Percentiles rank a stretch among this genome's conserved stretches.
These are phyloP conservation scores for Coniochaeta sp. DNA, from an alignment of 2,329 filamentous ascomycete genomes.

Conservation along the genomic window DNA sequence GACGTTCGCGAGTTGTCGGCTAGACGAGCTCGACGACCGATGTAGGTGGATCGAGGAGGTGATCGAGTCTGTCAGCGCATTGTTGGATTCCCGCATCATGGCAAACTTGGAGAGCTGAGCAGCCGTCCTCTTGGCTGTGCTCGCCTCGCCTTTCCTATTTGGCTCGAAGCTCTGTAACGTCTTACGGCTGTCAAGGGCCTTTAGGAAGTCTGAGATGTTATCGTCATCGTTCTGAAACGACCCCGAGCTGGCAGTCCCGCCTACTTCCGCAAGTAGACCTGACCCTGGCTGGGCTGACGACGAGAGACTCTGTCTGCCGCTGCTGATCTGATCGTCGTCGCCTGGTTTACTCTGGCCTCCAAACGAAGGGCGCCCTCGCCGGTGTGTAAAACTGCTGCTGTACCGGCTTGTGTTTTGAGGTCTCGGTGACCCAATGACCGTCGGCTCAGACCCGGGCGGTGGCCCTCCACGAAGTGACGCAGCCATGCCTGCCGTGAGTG, in stretches of 20 bases:
- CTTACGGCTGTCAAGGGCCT: constrained; percentile 79
- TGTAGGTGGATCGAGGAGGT: constrained; percentile 82
- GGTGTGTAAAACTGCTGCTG: constrained; percentile 89
- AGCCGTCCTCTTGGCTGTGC: constrained; percentile 66
- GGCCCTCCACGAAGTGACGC: constrained; percentile 63
- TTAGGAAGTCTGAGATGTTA: constrained; percentile 89
- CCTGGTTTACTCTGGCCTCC: constrained; percentile 60
- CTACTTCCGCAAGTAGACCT: constrained; percentile 66
- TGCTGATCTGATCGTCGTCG: constrained; percentile 72
- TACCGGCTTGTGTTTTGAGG: constrained; percentile 70
- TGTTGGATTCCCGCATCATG: constrained; percentile 82
- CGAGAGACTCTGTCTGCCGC: constrained; percentile 66
- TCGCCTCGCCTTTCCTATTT: constrained; percentile 59
- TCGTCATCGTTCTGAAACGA: constrained; percentile 74
- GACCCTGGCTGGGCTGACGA: constrained; percentile 73
- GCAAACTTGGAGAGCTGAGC: constrained; percentile 82
- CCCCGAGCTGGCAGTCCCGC: constrained; percentile 58
- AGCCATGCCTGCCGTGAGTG: constrained; percentile 68
- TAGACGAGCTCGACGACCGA: constrained; percentile 69
- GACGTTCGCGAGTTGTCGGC: constrained; percentile 51
- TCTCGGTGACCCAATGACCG: constrained; percentile 69
- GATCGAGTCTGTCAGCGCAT: constrained; percentile 85
- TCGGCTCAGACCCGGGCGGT: constrained; percentile 53
- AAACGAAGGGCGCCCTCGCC: constrained; percentile 70
- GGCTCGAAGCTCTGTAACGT: constrained; percentile 72